Conservation (phyloP, 164 flowering plant genomes). For the Protea cynaroides region DNA sequence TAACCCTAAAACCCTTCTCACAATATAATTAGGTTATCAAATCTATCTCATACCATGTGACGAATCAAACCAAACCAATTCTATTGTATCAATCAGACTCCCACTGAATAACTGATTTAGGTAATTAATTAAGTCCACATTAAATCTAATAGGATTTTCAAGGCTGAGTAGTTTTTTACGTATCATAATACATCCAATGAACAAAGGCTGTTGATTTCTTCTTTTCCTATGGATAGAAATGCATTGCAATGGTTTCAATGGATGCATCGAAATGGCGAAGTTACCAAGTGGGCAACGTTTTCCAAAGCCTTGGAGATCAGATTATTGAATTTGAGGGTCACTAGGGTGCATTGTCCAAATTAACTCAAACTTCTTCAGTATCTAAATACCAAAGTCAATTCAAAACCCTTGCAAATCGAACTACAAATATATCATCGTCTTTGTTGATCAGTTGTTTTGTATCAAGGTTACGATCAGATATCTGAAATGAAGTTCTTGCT, state of each 20-base stretch:
- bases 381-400: background rate
- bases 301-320: background rate
- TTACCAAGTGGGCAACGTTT: background rate
- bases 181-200: background rate
- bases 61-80: no score
- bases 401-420: background rate
- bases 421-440: background rate
- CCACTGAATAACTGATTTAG: no score
- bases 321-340: background rate
- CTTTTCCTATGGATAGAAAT: background rate
- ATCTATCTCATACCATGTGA: no score
- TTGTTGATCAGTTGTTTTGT: background rate
- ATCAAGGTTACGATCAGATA: background rate
- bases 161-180: background rate
- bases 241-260: background rate
- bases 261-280: background rate
- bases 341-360: background rate
- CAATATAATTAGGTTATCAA: no score
- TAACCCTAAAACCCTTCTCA: no score
- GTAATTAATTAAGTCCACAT: no score
- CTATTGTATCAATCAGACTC: no score
- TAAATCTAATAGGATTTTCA: background rate
- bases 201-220: background rate
- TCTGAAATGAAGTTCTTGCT: background rate
- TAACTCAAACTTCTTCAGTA: background rate